Base-by-base conservation (phyloP, 768 basidiomycete genomes). In the Russula dissimulans region DNA sequence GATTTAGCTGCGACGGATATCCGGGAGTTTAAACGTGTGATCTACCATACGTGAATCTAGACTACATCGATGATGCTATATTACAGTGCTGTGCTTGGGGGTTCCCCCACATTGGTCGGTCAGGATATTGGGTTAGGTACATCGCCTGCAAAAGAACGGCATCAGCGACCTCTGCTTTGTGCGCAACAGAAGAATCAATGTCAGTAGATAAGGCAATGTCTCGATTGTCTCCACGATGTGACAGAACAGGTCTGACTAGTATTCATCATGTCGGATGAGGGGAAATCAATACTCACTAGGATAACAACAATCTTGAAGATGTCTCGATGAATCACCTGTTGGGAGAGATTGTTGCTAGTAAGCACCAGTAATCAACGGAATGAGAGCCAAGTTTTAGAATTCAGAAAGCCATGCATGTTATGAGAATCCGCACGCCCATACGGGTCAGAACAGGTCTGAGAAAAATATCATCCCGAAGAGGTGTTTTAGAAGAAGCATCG, bases 361-460 rank as follows among this genome's bases (percentile, higher is more conserved):
- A 53, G 48, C 55, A 57, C 49, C 46, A 51, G 50, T 41, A 61
- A 54, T 49, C n/a, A 32, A 32, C 6, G 34, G 22, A 65, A 53
- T 56, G 47, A 36, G 47, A 36, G 10, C n/a, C 45, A 54, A 12
- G 12, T 36, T 26, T 55, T 78, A 70, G 76, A 77, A 74, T 69
- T 67, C 71, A 77, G 78, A 78, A 82, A 80, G 85, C 84, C 86
- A 86, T 84, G 76, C 78, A 67, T 64, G 66, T 70, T 77, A 53
- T 53, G 36, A 22, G 0, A 17, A 73, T 84, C 85, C 81, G 75
- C 84, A 82, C 68, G 66, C 69, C 67, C 70, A 51, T 63, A 56
- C 68, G 68, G 74, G 71, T 89, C 84, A 75, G 87, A 83, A 89
- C 85, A 88, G 86, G 86, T 87, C 85, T 88, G 70, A 71, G 83